A percentile compares a stretch with the other conserved stretches of the same genome.
These are phyloP conservation scores for Capsicum chinense DNA, from an alignment of 257 asterid genomes.

Conservation along the genomic window DNA sequence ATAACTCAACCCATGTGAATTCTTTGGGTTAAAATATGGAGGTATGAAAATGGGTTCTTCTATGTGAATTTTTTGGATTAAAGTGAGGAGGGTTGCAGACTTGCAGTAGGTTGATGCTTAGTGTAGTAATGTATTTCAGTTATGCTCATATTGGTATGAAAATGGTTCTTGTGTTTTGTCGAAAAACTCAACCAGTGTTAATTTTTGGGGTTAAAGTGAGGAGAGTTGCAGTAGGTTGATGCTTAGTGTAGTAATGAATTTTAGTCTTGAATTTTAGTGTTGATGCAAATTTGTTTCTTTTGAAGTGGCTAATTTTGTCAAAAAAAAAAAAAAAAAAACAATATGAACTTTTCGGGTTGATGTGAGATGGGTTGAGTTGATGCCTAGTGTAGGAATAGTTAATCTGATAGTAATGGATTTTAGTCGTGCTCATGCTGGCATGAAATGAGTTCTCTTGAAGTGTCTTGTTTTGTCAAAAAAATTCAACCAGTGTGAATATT, in stretches of 20 bases:
- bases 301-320: no score
- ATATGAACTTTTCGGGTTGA: background rate
- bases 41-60: no score
- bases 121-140: no score
- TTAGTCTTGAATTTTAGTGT: background rate
- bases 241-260: background rate
- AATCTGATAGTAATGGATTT: background rate
- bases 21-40: no score
- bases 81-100: no score
- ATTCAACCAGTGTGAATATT: background rate
- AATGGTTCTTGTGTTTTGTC: background rate
- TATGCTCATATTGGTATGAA: background rate
- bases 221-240: background rate
- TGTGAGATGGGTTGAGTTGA: background rate
- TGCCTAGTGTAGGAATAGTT: background rate
- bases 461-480: background rate
- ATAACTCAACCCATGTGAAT: background rate
- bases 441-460: background rate
- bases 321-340: no score
- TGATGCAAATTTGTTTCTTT: no score
- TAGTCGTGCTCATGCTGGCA: background rate
- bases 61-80: no score
- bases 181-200: background rate
- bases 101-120: no score
- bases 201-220: background rate